Base-by-base conservation (phyloP, 2,329 filamentous ascomycete genomes). In the Colletotrichum melonis region DNA sequence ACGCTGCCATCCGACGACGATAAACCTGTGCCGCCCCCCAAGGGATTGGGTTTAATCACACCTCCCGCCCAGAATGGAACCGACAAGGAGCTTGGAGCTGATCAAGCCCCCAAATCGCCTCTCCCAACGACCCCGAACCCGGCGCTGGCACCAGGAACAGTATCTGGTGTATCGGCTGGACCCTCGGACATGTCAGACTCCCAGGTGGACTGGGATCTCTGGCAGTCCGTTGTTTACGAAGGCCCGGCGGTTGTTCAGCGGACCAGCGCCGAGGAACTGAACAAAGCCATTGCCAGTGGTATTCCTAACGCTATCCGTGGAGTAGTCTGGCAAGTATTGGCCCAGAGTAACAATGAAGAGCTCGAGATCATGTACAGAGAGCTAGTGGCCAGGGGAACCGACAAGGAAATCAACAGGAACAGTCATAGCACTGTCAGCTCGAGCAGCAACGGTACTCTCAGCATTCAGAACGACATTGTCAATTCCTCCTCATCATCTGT, bases 241-340 rank as follows among this genome's bases (percentile, higher is more conserved):
- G 97, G 97, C 0, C 95, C 95, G 19, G 91, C 94, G 32, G 96
- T 95, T 11, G 93, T 98, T 63, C 93, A 94, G 12, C 91, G 94
- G 73, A 95, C 95, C 4, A 98, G 95, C 79, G 89, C 96, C 0
- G 94, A 97, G 78, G 95, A 98, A 81, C 86, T 99, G 70, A 98
- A 96, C 80, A 91, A 89, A 76, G 95, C 97, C 26, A 98, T 99
- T 77, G 94, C 96, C 63, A 94, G 93, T 52, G 97, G 97, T 38
- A 99, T 99, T 70, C 97, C 97, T 1, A 95, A 93, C 76, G 96
- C 95, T 3, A 98, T 99, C 74, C 92, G 97, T 72, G 97, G 97
- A n/a, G 97, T 99, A 2, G 95, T 99, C 63, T 99, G 97, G 97
- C 97, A 99, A 83, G 96, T 98, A 8, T 86, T 99, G 74, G 95